A percentile compares a stretch with the other conserved stretches of the same genome.
Evolutionary conservation across 1,139 yeast genomes (phyloP).

Genomic region (Diutina siamensis): DNA sequence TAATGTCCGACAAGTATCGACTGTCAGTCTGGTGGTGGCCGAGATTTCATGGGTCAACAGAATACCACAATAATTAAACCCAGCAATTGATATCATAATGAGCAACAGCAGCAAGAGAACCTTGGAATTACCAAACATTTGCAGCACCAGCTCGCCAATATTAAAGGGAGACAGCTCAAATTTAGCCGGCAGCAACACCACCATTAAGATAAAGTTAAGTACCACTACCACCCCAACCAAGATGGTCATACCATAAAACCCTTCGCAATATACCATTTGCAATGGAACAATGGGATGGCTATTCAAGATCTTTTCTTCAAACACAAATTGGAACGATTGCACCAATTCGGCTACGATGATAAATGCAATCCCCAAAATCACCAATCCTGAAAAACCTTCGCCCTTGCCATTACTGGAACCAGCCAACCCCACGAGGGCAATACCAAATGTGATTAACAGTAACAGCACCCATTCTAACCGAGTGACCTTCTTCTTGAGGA

Average conservation of each 20-base stretch:
- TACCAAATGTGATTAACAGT: conserved; percentile 50
- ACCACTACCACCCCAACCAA: conserved; percentile 34
- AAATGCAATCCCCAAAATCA: conserved; percentile 44
- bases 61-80: conserved; percentile 67
- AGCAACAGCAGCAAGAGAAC: conserved; percentile 44
- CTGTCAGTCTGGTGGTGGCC: conserved; percentile 72
- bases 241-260: conserved; percentile 48
- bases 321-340: conserved; percentile 67
- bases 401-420: conserved; percentile 27
- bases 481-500: conserved; percentile 44
- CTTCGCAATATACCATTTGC: conserved; percentile 65
- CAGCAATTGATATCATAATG: conserved; percentile 63
- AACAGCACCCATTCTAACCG: conserved; percentile 63
- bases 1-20: conserved; percentile 68
- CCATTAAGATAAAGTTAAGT: conserved; percentile 31
- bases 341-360: conserved; percentile 53
- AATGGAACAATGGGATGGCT: conserved; percentile 47
- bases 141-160: conserved; percentile 35
- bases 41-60: conserved; percentile 54
- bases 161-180: conserved; percentile 46
- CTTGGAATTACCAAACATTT: conserved; percentile 30
- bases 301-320: conserved; percentile 59
- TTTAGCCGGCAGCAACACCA: conserved; percentile 17
- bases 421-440: conserved; percentile 62
- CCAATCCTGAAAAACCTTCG: conserved; percentile 13